phyloP scores from a whole-genome alignment of 208 protist genomes.

The Angomonas ambiguus region DNA sequence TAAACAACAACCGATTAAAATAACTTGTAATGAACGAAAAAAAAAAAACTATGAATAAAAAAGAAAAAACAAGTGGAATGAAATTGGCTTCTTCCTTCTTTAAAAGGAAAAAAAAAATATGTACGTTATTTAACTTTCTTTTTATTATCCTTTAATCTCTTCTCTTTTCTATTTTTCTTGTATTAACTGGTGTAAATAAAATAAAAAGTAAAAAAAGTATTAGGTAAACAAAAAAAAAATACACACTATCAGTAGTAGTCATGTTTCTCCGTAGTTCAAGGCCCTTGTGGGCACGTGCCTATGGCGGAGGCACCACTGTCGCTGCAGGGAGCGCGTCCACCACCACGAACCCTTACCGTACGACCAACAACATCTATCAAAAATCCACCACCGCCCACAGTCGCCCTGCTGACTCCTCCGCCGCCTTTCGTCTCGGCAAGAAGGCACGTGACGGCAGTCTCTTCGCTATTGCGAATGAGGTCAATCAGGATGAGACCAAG shows the following conservation, averaged over 20 bases:
- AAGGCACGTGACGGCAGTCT: conserved; percentile 57
- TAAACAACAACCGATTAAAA: too few relatives aligned
- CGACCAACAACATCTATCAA: neutral
- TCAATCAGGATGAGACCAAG: conserved; percentile 51
- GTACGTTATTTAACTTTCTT: conserved; percentile 19
- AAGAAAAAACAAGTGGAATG: conserved; percentile 2
- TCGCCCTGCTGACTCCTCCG: neutral
- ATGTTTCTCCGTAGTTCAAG: conserved; percentile 5
- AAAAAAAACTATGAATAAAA: neutral
- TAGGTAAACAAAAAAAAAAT: conserved; percentile 8
- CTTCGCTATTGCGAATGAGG: conserved; percentile 70
- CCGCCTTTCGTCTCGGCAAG: neutral
- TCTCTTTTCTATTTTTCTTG: conserved; percentile 20
- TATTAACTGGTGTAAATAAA: neutral
- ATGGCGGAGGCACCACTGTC: conserved; percentile 37
- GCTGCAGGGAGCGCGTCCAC: conserved; percentile 20
- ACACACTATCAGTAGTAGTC: neutral
- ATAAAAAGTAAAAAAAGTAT: conserved; percentile 5
- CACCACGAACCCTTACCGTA: neutral
- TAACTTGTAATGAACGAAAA: too few relatives aligned
- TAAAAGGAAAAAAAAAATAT: too few relatives aligned
- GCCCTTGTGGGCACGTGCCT: conserved; percentile 48
- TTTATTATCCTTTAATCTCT: conserved; percentile 19
- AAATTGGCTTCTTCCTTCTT: too few relatives aligned
- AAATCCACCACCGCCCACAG: conserved; percentile 4